These are phyloP conservation scores for Sphagnum magellanicum DNA, from an alignment of 228 moss, liverwort and hornwort species.

Conservation along the genomic window DNA sequence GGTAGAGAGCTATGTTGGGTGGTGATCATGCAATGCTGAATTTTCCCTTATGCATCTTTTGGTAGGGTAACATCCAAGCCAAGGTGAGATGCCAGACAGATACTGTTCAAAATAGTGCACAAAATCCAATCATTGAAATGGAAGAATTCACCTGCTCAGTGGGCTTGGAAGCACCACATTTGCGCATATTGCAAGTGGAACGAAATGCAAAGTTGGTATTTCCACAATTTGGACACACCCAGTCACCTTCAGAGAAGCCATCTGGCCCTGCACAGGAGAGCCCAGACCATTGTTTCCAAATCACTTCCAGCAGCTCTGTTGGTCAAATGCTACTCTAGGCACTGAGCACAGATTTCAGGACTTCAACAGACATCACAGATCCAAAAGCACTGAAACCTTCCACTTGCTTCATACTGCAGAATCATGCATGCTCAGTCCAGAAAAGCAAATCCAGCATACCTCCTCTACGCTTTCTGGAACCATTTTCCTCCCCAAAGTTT, in stretches of 20 bases:
- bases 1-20: too few relatives aligned
- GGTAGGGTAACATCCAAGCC: too few relatives aligned
- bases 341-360: too few relatives aligned
- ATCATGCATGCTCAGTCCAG: too few relatives aligned
- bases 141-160: slow-evolving; percentile 50
- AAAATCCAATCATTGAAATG: too few relatives aligned
- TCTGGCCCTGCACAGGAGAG: slow-evolving; percentile 60
- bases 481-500: slow-evolving; percentile 91
- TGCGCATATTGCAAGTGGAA: slow-evolving; percentile 98
- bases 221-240: slow-evolving; percentile 98
- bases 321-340: background rate
- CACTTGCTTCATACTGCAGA: background rate
- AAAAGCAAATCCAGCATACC: slow-evolving; percentile 26
- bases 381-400: background rate
- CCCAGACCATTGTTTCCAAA: background rate
- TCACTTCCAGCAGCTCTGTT: background rate
- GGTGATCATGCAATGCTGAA: too few relatives aligned
- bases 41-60: too few relatives aligned
- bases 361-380: background rate
- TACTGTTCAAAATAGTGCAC: too few relatives aligned
- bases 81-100: too few relatives aligned
- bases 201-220: slow-evolving; percentile 99
- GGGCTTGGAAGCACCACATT: slow-evolving; percentile 97
- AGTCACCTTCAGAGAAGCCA: slow-evolving; percentile 96
- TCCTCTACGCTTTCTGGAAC: slow-evolving; percentile 96